Base-by-base conservation (phyloP, 1,284 basidiomycete genomes). In the Tylopilus sp. region DNA sequence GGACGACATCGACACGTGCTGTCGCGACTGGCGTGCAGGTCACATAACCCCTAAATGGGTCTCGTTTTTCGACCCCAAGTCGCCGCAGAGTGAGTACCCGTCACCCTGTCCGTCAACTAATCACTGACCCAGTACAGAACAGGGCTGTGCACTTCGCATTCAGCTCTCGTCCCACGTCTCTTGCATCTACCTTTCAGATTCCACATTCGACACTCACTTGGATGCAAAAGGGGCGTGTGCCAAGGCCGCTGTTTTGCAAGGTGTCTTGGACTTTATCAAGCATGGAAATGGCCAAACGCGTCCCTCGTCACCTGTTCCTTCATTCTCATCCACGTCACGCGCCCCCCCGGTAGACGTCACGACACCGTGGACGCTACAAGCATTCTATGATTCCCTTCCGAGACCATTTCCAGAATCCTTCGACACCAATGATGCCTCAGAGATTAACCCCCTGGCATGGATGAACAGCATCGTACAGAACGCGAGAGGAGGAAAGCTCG, bases 321-420 rank as follows among this genome's bases (percentile, higher is more conserved):
- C 46, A 1, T 7, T 31, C 15, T 9, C 44, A 20, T 39, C 51
- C 18, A 26, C 37, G 2, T 35, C 44, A 20, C 38, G 18, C 1
- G n/a, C 38, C 2, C 33, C 41, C 20, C 40, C 43, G 1, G 21
- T 39, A 1, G 21, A 43, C 15, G 30, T 20, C 4, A 52, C 57
- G 8, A 58, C 59, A 1, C 59, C 64, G 4, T 62, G 74, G 40
- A 69, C 72, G 1, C 66, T 85, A 0, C 79, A 83, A 53, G 62
- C 64, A 0, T 84, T 80, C 62, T 81, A 74, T 57, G 81, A 82
- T 20, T 62, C 75, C 4, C 71, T 85, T 33, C 81, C 82, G 1
- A 72, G 73, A 42, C 82, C 80, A 2, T 77, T 82, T 46, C 77
- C 78, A 0, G 82, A 82, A 54, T 55, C 66, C 7, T 67, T 80